Conservation (phyloP, 1,139 yeast genomes). For the Candida dubliniensis region DNA sequence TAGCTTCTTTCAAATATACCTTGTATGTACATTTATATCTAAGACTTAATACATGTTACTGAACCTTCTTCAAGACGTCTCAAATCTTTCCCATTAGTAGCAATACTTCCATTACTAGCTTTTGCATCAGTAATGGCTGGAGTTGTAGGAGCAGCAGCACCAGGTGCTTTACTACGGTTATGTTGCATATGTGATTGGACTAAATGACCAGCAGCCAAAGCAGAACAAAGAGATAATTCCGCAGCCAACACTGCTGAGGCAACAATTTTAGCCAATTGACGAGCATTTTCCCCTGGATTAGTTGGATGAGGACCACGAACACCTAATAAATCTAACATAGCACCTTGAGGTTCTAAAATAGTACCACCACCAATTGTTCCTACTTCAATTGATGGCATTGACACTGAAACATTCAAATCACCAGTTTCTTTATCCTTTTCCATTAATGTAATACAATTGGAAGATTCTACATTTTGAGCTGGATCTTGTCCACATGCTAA, state of each 20-base stretch:
- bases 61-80: conserved; percentile 68
- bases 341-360: conserved; percentile 92
- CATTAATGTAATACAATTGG: conserved; percentile 96
- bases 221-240: conserved; percentile 89
- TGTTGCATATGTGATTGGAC: conserved; percentile 98
- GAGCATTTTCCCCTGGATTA: conserved; percentile 91
- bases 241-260: conserved; percentile 97
- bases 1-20: neutral
- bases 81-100: conserved; percentile 37
- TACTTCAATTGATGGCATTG: conserved; percentile 98
- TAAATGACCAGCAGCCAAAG: conserved; percentile 97
- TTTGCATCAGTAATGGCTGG: conserved; percentile 14
- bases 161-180: conserved; percentile 69
- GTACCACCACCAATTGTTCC: conserved; percentile 99
- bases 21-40: conserved; percentile 1
- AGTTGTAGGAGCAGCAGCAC: conserved; percentile 20
- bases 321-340: conserved; percentile 92
- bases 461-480: conserved; percentile 95
- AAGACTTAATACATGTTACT: conserved; percentile 64
- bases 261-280: conserved; percentile 90
- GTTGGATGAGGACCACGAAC: conserved; percentile 96
- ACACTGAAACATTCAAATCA: conserved; percentile 84
- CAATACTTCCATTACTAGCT: conserved; percentile 11
- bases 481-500: conserved; percentile 99
- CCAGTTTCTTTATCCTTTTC: conserved; percentile 64